A percentile compares a stretch with the other conserved stretches of the same genome.
Evolutionary conservation across 345 rosid genomes (phyloP).

Genomic region (Durio zibethinus): DNA sequence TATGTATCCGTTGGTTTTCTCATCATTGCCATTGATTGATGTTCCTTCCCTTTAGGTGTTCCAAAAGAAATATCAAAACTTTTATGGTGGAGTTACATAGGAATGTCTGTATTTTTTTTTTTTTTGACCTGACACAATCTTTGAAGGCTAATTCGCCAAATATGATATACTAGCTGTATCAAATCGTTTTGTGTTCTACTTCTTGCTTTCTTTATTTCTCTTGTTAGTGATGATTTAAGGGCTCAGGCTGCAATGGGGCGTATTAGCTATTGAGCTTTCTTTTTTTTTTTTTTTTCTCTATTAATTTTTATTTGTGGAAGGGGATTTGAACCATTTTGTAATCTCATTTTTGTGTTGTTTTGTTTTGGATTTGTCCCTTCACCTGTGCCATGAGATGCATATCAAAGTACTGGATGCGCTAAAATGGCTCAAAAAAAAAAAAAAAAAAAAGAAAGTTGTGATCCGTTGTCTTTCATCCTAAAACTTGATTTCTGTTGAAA

Average conservation of each 20-base stretch:
- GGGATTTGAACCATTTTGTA: neutral
- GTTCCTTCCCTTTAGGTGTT: neutral
- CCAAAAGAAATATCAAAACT: neutral
- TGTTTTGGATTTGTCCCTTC: too few species aligned
- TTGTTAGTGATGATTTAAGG: neutral
- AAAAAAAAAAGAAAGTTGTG: neutral
- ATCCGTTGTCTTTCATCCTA: neutral
- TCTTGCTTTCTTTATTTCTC: neutral
- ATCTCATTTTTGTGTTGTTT: neutral
- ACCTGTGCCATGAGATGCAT: too few species aligned
- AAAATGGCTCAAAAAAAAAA: too few species aligned
- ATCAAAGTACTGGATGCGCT: neutral
- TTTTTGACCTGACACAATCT: conserved; percentile 19
- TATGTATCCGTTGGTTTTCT: conserved; percentile 94
- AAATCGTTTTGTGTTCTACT: conserved; percentile 5
- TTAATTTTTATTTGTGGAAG: neutral
- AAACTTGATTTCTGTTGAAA: neutral
- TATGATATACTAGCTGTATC: conserved; percentile 18
- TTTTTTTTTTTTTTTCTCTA: neutral
- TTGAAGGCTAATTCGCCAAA: conserved; percentile 12
- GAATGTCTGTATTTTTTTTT: conserved; percentile 26
- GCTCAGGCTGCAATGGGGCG: neutral
- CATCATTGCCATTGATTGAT: conserved; percentile 70
- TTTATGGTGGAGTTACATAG: conserved; percentile 22
- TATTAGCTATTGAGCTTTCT: neutral